Conservation (phyloP, 169 alveolate species). For the Plasmodium relictum region DNA sequence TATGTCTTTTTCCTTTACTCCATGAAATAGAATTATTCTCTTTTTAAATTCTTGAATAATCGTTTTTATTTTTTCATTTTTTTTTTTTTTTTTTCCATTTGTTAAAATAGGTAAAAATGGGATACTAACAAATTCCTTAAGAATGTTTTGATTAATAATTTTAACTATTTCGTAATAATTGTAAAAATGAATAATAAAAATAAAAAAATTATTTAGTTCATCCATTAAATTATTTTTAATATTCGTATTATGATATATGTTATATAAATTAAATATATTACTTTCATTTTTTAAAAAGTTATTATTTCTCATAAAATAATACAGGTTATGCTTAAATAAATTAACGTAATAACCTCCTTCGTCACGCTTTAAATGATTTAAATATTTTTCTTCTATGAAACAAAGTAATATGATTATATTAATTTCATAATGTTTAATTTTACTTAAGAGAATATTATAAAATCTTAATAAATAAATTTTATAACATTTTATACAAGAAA, state of each 20-base stretch:
- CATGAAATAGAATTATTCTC: neutral
- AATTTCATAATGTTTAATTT: neutral
- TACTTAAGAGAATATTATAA: neutral
- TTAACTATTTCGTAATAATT: constrained; percentile 13
- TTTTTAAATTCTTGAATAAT: no score
- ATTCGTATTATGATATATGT: neutral
- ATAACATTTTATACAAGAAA: constrained; percentile 9
- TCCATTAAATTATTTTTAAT: neutral
- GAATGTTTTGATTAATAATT: neutral
- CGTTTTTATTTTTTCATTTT: no score
- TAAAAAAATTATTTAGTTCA: constrained; percentile 8
- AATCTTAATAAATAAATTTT: constrained; percentile 1
- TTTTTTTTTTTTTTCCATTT: neutral
- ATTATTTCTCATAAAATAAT: constrained; percentile 20
- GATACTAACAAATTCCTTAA: neutral
- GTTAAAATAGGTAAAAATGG: neutral
- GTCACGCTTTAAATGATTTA: neutral
- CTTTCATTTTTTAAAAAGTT: no score
- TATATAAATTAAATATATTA: neutral
- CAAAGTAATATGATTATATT: constrained; percentile 3
- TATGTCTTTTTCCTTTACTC: neutral
- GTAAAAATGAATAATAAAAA: neutral
- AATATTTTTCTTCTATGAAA: constrained; percentile 7
- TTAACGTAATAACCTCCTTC: neutral
- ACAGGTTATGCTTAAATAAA: constrained; percentile 4